A percentile compares a stretch with the other conserved stretches of the same genome.
These are phyloP conservation scores for Ascochyta fabae DNA, from an alignment of 2,329 filamentous ascomycete species.

Conservation along the genomic window DNA sequence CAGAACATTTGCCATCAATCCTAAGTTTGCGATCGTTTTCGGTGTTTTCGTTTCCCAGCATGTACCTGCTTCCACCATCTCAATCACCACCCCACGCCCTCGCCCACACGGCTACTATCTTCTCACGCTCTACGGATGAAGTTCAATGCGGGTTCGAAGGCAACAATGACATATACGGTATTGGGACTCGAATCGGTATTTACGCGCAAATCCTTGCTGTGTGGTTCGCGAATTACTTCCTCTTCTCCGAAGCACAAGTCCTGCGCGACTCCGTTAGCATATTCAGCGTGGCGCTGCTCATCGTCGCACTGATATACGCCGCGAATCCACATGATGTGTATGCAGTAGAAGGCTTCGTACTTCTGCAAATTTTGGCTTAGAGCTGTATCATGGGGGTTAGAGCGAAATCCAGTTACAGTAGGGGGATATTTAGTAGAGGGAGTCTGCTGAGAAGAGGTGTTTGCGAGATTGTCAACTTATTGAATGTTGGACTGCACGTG, in stretches of 20 bases:
- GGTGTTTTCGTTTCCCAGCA: neutral
- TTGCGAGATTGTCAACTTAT: slow-evolving; percentile 15
- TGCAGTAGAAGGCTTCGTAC: slow-evolving; percentile 29
- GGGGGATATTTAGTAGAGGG: neutral
- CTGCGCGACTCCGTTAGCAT: slow-evolving; percentile 30
- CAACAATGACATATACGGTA: slow-evolving; percentile 49
- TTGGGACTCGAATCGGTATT: slow-evolving; percentile 40
- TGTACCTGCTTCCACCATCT: neutral
- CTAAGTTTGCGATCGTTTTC: neutral
- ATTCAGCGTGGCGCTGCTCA: slow-evolving; percentile 32
- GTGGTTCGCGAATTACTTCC: slow-evolving; percentile 38
- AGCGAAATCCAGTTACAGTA: slow-evolving; percentile 6
- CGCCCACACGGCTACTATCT: neutral
- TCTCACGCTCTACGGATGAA: neutral
- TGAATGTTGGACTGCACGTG: slow-evolving; percentile 16
- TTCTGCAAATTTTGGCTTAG: slow-evolving; percentile 30
- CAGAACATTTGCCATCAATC: neutral
- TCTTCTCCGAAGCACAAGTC: slow-evolving; percentile 23
- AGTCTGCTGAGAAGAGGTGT: neutral
- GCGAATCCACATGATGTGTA: slow-evolving; percentile 12
- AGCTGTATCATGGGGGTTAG: slow-evolving; percentile 19
- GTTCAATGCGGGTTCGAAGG: slow-evolving; percentile 53
- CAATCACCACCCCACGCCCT: neutral
- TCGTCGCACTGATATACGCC: slow-evolving; percentile 24
- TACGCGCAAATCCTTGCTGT: slow-evolving; percentile 37